phyloP scores from a whole-genome alignment of 1,284 basidiomycete genomes.

The Hymenochaete sp. region DNA sequence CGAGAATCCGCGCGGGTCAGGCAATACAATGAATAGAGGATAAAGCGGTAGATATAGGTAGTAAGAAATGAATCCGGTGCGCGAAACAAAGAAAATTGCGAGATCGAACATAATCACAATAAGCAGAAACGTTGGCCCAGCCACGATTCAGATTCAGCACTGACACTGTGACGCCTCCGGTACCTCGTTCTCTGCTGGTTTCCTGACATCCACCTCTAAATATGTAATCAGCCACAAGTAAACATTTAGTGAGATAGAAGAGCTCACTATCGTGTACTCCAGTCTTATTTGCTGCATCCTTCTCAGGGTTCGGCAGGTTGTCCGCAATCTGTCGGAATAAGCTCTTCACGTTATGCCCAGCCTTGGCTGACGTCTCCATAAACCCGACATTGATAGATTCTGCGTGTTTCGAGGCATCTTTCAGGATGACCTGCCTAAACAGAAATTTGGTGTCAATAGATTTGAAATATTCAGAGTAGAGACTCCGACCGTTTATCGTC shows the following conservation, averaged over 20 bases:
- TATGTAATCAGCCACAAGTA: slow-evolving; percentile 3
- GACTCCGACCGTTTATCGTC: slow-evolving; percentile 78
- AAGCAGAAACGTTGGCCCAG: no score
- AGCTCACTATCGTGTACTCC: slow-evolving; percentile 21
- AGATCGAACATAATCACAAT: slow-evolving; percentile 11
- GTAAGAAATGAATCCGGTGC: slow-evolving; percentile 9
- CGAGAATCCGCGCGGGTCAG: slow-evolving; percentile 71
- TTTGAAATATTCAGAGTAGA: slow-evolving; percentile 22
- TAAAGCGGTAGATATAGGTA: slow-evolving; percentile 28
- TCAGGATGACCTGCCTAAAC: slow-evolving; percentile 91
- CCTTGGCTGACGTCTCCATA: slow-evolving; percentile 99
- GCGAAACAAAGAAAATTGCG: slow-evolving; percentile 7
- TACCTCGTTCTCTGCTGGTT: slow-evolving; percentile 50
- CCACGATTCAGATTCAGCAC: slow-evolving; percentile 39
- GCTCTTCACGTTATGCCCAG: slow-evolving; percentile 98
- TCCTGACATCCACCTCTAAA: slow-evolving; percentile 75
- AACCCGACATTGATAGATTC: slow-evolving; percentile 94
- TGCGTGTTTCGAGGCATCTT: slow-evolving; percentile 93
- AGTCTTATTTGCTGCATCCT: slow-evolving; percentile 66
- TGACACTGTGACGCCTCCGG: slow-evolving; percentile 74
- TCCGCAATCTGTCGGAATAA: slow-evolving; percentile 99
- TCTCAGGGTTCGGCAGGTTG: slow-evolving; percentile 76
- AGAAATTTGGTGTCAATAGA: background rate
- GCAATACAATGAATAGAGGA: slow-evolving; percentile 94
- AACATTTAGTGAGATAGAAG: slow-evolving; percentile 7